phyloP scores from a whole-genome alignment of 2,329 filamentous ascomycete species.

The Gnomoniopsis smithogilvyi region DNA sequence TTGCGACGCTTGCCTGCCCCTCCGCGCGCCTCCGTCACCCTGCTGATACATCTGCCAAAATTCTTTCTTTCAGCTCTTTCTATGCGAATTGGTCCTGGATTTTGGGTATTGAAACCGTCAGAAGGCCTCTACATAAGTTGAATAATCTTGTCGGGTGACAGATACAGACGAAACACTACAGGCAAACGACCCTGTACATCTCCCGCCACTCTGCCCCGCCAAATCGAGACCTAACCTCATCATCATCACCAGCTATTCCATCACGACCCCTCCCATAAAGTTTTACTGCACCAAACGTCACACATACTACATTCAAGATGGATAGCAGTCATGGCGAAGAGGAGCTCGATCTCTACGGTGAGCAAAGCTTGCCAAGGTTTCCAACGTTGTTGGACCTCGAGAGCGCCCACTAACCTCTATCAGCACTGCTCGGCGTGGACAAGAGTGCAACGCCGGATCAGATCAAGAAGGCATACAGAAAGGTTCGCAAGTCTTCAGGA shows the following conservation, averaged over 20 bases:
- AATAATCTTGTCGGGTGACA: neutral
- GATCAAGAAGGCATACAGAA: slow-evolving; percentile 95
- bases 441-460: slow-evolving; percentile 71
- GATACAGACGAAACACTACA: neutral
- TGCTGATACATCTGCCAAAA: no score
- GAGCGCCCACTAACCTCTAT: slow-evolving; percentile 6
- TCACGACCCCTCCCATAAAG: neutral
- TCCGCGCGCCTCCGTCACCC: no score
- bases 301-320: slow-evolving; percentile 18
- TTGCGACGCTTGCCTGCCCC: no score
- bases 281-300: neutral
- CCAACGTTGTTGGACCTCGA: neutral
- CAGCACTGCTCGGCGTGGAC: slow-evolving; percentile 77
- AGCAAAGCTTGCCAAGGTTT: slow-evolving; percentile 14
- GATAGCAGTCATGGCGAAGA: slow-evolving; percentile 29
- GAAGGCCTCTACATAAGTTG: no score
- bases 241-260: neutral
- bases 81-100: no score
- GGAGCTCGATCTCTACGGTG: slow-evolving; percentile 58
- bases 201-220: slow-evolving; percentile 6
- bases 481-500: slow-evolving; percentile 52
- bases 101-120: no score
- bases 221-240: slow-evolving; percentile 10
- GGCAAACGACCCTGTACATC: neutral
- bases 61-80: no score